phyloP scores from a whole-genome alignment of 352 stramenopile species.

The Elongisporangium anandrum region DNA sequence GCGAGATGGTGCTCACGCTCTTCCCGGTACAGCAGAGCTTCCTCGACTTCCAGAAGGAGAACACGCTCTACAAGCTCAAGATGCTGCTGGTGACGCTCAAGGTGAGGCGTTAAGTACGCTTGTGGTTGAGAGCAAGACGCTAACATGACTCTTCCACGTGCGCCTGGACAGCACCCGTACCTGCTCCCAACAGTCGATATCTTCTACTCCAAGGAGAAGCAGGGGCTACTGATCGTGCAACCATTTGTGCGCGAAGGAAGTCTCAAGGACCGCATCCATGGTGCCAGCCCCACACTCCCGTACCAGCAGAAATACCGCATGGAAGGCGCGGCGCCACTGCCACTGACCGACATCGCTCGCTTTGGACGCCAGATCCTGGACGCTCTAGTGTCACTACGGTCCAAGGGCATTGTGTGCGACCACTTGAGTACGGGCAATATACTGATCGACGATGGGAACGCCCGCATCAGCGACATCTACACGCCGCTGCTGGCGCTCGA shows the following conservation, averaged over 20 bases:
- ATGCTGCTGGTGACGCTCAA: conserved; percentile 72
- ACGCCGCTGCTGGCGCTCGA: conserved; percentile 59
- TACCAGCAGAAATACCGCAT: conserved; percentile 57
- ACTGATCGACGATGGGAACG: conserved; percentile 54
- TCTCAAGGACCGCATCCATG: conserved; percentile 62
- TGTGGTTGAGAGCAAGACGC: background rate
- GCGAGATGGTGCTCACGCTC: conserved; percentile 58
- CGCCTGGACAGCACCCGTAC: conserved; percentile 62
- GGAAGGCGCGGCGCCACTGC: conserved; percentile 28
- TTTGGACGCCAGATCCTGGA: conserved; percentile 61
- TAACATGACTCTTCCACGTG: background rate
- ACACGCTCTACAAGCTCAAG: conserved; percentile 67
- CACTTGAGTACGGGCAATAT: conserved; percentile 64
- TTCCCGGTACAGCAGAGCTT: conserved; percentile 52
- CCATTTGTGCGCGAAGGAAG: conserved; percentile 49
- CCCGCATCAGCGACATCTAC: conserved; percentile 58
- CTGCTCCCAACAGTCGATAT: conserved; percentile 66
- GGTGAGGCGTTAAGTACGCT: conserved; percentile 8
- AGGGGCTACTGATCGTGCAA: conserved; percentile 60
- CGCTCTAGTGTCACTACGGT: conserved; percentile 41
- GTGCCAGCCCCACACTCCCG: conserved; percentile 25
- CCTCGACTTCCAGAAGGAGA: conserved; percentile 54
- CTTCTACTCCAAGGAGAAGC: conserved; percentile 62
- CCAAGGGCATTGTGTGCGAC: conserved; percentile 65
- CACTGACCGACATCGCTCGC: conserved; percentile 41